Percentiles rank a stretch among this genome's conserved stretches.
These are phyloP conservation scores for Inga leiocalycina DNA, from an alignment of 306 rosid genomes.

Conservation along the genomic window DNA sequence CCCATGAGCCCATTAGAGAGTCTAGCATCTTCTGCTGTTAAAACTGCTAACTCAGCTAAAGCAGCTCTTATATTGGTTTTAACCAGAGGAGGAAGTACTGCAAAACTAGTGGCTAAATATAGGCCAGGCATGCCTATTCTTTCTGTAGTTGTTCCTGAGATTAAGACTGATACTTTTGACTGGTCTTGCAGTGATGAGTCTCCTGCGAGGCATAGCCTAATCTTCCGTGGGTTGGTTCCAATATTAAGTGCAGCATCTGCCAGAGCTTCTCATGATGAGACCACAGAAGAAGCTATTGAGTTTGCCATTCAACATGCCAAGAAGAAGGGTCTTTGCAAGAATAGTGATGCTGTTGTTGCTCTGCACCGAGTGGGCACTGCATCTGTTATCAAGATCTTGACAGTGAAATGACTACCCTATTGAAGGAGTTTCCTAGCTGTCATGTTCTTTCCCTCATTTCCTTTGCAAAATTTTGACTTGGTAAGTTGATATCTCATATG, in stretches of 20 bases:
- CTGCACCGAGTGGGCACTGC: conserved; percentile 92
- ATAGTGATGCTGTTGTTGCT: conserved; percentile 92
- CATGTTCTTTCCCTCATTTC: no score
- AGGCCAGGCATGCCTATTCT: conserved; percentile 96
- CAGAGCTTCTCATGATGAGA: conserved; percentile 87
- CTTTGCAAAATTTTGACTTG: not conserved
- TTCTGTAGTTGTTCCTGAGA: conserved; percentile 96
- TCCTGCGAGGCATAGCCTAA: conserved; percentile 98
- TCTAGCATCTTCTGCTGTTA: conserved; percentile 75
- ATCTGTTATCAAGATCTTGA: conserved; percentile 90
- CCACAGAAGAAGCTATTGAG: conserved; percentile 87
- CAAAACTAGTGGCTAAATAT: conserved; percentile 96
- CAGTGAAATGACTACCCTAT: conserved; percentile 39
- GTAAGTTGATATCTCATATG: not conserved
- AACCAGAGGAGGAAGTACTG: conserved; percentile 83
- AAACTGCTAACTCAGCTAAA: conserved; percentile 72
- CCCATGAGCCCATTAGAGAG: conserved; percentile 85
- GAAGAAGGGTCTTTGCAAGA: conserved; percentile 74
- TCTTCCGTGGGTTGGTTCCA: conserved; percentile 95
- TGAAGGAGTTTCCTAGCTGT: not conserved
- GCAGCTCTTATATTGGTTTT: conserved; percentile 70
- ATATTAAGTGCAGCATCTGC: conserved; percentile 86
- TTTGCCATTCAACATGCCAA: conserved; percentile 83
- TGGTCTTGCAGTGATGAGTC: conserved; percentile 97
- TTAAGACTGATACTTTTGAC: conserved; percentile 83